Evolutionary conservation across 768 basidiomycete genomes (phyloP).

Genomic region (Trametes cingulata): DNA sequence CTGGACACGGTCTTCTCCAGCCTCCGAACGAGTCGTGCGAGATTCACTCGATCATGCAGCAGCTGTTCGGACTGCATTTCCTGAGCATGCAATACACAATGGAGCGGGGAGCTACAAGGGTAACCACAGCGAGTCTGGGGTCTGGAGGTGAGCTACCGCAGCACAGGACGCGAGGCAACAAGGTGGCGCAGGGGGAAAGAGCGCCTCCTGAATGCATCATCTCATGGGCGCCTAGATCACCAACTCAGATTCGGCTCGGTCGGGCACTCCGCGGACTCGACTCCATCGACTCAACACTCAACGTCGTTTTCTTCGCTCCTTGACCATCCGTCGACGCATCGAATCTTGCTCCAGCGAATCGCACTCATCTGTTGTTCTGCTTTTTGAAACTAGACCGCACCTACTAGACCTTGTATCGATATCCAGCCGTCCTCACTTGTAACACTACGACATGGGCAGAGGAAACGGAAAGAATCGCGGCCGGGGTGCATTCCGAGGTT

Average conservation of each 20-base stretch:
- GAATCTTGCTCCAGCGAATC: too few relatives aligned
- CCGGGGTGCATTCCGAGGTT: slow-evolving; percentile 19
- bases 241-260: background rate
- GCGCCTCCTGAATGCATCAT: background rate
- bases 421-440: slow-evolving; percentile 4
- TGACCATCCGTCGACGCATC: too few relatives aligned
- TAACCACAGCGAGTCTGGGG: too few relatives aligned
- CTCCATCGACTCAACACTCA: background rate
- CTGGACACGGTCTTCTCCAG: slow-evolving; percentile 55
- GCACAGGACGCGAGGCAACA: background rate
- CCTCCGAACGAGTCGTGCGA: slow-evolving; percentile 57
- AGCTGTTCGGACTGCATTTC: slow-evolving; percentile 24
- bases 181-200: background rate
- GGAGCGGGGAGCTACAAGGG: too few relatives aligned
- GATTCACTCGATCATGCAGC: slow-evolving; percentile 67
- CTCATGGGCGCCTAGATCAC: slow-evolving; percentile 2
- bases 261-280: background rate
- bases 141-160: too few relatives aligned
- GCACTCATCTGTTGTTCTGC: too few relatives aligned
- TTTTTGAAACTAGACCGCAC: background rate
- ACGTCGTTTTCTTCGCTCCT: background rate
- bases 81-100: background rate
- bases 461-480: slow-evolving; percentile 22
- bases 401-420: background rate
- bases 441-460: slow-evolving; percentile 26